These are phyloP conservation scores for Veloboletus limbatus DNA, from an alignment of 1,284 basidiomycete genomes.

Conservation along the genomic window DNA sequence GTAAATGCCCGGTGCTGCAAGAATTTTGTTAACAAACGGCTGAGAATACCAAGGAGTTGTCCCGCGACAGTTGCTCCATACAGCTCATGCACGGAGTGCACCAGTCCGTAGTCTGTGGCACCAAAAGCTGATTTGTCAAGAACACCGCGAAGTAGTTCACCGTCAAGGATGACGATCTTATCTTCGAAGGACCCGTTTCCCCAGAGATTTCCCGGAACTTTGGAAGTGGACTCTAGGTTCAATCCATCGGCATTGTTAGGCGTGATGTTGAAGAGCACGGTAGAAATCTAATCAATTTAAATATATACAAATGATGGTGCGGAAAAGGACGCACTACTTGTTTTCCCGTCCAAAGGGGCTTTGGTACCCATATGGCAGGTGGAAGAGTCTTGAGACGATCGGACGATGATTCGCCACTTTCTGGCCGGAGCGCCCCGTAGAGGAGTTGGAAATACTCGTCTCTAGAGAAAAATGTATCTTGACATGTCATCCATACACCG, in stretches of 20 bases:
- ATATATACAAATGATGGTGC: background rate
- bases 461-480: constrained; percentile 91
- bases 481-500: constrained; percentile 98
- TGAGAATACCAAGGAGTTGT: constrained; percentile 88
- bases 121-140: constrained; percentile 98
- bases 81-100: constrained; percentile 99
- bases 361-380: constrained; percentile 91
- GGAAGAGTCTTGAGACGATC: constrained; percentile 81
- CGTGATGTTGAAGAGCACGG: constrained; percentile 89
- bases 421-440: constrained; percentile 92
- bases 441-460: constrained; percentile 97
- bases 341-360: constrained; percentile 95
- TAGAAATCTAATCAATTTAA: constrained; percentile 69
- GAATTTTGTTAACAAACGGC: constrained; percentile 95
- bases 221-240: constrained; percentile 85
- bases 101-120: constrained; percentile 92
- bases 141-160: constrained; percentile 89
- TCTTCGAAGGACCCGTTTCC: constrained; percentile 77
- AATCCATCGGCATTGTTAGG: constrained; percentile 81
- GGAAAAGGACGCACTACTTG: constrained; percentile 71
- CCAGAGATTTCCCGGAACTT: constrained; percentile 86
- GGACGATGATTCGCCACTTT: constrained; percentile 69
- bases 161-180: constrained; percentile 87
- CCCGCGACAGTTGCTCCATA: constrained; percentile 92
- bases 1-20: constrained; percentile 97